phyloP scores from a whole-genome alignment of 441 rosid species.

The Dalechampia spathulata region DNA sequence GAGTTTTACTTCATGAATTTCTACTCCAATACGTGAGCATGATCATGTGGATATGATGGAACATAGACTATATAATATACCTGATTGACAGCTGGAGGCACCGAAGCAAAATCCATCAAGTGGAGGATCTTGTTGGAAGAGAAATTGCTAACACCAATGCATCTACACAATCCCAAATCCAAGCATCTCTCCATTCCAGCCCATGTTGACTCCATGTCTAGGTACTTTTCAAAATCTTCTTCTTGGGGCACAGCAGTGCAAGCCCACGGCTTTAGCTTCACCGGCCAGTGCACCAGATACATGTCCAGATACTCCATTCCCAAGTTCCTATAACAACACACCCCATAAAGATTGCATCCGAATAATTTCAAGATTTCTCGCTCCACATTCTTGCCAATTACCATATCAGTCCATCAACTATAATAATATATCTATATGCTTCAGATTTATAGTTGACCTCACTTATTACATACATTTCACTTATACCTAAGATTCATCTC shows the following conservation, averaged over 20 bases:
- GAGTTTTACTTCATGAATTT: no score
- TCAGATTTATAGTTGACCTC: no score
- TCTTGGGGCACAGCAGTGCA: slow-evolving; percentile 48
- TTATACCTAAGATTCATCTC: no score
- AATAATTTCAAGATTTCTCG: slow-evolving; percentile 2
- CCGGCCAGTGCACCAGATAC: slow-evolving; percentile 93
- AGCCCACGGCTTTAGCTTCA: slow-evolving; percentile 68
- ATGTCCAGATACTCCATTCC: slow-evolving; percentile 73
- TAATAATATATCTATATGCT: no score
- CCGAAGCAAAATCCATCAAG: slow-evolving; percentile 54
- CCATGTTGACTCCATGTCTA: slow-evolving; percentile 72
- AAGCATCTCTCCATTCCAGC: slow-evolving; percentile 72
- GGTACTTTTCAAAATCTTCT: slow-evolving; percentile 51
- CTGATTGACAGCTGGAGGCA: slow-evolving; percentile 71
- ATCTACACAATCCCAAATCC: slow-evolving; percentile 60
- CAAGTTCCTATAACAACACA: slow-evolving; percentile 33
- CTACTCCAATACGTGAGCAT: no score
- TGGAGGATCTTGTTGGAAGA: slow-evolving; percentile 41
- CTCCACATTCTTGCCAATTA: no score
- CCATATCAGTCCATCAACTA: no score
- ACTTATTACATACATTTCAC: no score
- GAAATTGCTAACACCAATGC: slow-evolving; percentile 90
- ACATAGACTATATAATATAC: slow-evolving; percentile 29
- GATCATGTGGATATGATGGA: no score
- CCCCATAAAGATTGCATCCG: neutral